Conservation (phyloP, 1,139 yeast species). For the Kodamaea alishanica region DNA sequence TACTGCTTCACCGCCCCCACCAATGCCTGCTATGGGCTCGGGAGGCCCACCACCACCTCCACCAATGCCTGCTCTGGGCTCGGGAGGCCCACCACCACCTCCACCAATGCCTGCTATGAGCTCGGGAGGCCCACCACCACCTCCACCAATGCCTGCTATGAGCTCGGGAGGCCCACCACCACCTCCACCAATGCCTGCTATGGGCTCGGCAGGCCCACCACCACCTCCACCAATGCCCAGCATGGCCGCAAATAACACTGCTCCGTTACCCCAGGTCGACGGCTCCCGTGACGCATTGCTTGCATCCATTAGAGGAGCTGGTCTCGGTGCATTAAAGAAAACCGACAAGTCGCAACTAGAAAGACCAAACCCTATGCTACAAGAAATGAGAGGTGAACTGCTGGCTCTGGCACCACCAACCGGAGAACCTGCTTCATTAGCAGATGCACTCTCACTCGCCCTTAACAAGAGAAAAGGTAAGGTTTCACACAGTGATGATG, state of each 20-base stretch:
- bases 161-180: conserved; percentile 18
- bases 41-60: conserved; percentile 16
- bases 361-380: conserved; percentile 66
- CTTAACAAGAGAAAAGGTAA: conserved; percentile 75
- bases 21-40: conserved; percentile 9
- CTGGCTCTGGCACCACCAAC: conserved; percentile 34
- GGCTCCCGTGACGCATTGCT: conserved; percentile 75
- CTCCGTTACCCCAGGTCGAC: conserved; percentile 43
- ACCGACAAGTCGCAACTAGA: conserved; percentile 84
- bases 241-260: neutral
- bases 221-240: conserved; percentile 19
- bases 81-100: conserved; percentile 24
- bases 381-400: conserved; percentile 66
- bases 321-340: conserved; percentile 63
- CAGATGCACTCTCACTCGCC: conserved; percentile 88
- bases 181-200: conserved; percentile 34
- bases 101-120: conserved; percentile 17
- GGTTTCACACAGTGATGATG: conserved; percentile 82
- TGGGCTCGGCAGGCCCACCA: conserved; percentile 18
- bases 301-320: conserved; percentile 81
- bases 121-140: conserved; percentile 17
- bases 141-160: conserved; percentile 12
- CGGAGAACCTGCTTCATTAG: conserved; percentile 59
- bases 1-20: conserved; percentile 17
- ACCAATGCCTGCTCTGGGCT: conserved; percentile 10